A percentile compares a stretch with the other conserved stretches of the same genome.
Evolutionary conservation across 495 filamentous ascomycete species (phyloP).

Genomic region (Eremomyces bilateralis): DNA sequence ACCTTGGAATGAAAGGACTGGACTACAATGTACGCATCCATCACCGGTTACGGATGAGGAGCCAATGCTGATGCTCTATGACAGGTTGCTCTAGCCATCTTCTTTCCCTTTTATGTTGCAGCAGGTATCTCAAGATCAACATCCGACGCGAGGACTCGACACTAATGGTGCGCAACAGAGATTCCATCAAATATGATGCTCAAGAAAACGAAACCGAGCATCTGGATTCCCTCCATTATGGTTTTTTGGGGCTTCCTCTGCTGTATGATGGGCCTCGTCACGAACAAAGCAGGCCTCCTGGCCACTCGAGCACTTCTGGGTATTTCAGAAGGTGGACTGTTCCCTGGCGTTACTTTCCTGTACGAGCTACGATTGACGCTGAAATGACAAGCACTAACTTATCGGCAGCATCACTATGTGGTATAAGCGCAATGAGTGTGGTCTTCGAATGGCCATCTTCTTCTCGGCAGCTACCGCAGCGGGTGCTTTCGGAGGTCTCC

Average conservation of each 20-base stretch:
- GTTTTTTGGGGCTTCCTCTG: conserved; percentile 52
- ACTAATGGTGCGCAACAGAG: no score
- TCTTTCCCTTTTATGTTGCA: conserved; percentile 78
- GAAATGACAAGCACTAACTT: background rate
- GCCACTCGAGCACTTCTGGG: conserved; percentile 74
- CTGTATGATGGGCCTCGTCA: conserved; percentile 63
- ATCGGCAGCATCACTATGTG: conserved; percentile 41
- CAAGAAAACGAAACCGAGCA: conserved; percentile 28
- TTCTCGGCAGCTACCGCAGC: conserved; percentile 72
- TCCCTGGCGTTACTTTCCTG: conserved; percentile 77
- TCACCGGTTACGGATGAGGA: conserved; percentile 1
- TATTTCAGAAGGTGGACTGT: conserved; percentile 66
- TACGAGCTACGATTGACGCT: background rate
- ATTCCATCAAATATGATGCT: conserved; percentile 74
- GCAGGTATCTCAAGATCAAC: no score
- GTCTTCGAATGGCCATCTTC: conserved; percentile 63
- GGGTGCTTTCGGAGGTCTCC: conserved; percentile 68
- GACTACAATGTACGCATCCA: conserved; percentile 43
- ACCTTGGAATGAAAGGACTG: conserved; percentile 37
- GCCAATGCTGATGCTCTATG: conserved; percentile 7
- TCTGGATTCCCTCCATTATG: conserved; percentile 33
- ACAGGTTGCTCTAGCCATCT: conserved; percentile 43
- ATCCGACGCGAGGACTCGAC: no score
- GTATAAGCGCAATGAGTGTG: conserved; percentile 67
- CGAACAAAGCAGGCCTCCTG: conserved; percentile 60